Conservation (phyloP, 345 rosid species). For the Melaleuca alternifolia region DNA sequence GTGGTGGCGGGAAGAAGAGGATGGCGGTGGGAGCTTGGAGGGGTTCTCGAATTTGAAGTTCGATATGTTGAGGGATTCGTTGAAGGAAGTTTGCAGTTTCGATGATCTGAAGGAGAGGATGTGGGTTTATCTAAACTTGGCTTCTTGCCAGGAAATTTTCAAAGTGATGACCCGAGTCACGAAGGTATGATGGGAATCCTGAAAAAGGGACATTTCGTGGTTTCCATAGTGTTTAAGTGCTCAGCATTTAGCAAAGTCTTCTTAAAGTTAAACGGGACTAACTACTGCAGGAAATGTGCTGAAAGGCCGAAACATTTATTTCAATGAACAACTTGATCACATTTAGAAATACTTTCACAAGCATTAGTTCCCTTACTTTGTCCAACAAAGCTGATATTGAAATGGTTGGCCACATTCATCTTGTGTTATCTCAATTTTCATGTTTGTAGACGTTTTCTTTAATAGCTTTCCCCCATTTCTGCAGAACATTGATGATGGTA, state of each 20-base stretch:
- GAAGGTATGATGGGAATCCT: conserved; percentile 34
- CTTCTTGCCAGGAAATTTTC: conserved; percentile 58
- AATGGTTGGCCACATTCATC: background rate
- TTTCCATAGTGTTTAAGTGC: background rate
- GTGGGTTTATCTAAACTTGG: conserved; percentile 50
- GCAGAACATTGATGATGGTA: conserved; percentile 85
- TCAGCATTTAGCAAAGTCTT: background rate
- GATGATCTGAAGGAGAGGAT: conserved; percentile 78
- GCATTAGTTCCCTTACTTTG: background rate
- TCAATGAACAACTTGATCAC: background rate
- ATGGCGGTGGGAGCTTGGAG: conserved; percentile 8
- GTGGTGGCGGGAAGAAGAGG: conserved; percentile 29
- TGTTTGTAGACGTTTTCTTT: background rate
- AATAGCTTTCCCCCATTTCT: background rate
- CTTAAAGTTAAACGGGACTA: too few species aligned
- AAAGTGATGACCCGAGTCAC: conserved; percentile 51
- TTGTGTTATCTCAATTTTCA: background rate
- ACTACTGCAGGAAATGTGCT: background rate
- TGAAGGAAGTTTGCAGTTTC: conserved; percentile 76
- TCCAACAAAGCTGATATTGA: background rate
- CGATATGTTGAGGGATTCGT: conserved; percentile 30
- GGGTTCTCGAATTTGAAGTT: conserved; percentile 29
- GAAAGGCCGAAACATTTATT: background rate
- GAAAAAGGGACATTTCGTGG: background rate
- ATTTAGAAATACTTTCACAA: background rate